Evolutionary conservation across 306 rosid genomes (phyloP).

Genomic region (Pyrus bretschneideri): DNA sequence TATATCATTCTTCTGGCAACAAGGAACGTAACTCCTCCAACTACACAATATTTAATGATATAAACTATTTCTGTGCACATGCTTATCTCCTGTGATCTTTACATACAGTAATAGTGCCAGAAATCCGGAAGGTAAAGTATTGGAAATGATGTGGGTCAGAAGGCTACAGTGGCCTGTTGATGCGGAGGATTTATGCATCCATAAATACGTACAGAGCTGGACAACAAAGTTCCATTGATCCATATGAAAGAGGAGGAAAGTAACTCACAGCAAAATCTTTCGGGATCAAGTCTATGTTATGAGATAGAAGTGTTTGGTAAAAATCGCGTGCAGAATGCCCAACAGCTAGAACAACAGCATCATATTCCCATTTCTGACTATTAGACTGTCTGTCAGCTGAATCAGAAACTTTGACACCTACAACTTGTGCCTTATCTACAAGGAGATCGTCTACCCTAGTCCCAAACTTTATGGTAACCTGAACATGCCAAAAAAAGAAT

Average conservation of each 20-base stretch:
- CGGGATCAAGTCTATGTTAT: constrained; percentile 63
- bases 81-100: background rate
- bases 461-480: constrained; percentile 91
- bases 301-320: constrained; percentile 78
- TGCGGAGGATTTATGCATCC: constrained; percentile 7
- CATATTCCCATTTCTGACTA: constrained; percentile 56
- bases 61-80: background rate
- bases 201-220: background rate
- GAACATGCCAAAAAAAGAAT: constrained; percentile 15
- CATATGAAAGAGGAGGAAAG: constrained; percentile 10
- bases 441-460: constrained; percentile 81
- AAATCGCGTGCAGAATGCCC: constrained; percentile 98
- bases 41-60: background rate
- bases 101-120: background rate
- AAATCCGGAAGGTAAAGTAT: background rate
- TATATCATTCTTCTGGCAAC: background rate
- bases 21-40: background rate
- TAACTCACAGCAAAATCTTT: constrained; percentile 89
- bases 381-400: constrained; percentile 47
- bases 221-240: background rate
- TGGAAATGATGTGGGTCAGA: background rate
- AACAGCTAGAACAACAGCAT: constrained; percentile 86
- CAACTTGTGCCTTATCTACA: constrained; percentile 46
- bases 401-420: constrained; percentile 67
- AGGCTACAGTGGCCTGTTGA: background rate